Base-by-base conservation (phyloP, 306 rosid genomes). In the Prinsepia uniflora region DNA sequence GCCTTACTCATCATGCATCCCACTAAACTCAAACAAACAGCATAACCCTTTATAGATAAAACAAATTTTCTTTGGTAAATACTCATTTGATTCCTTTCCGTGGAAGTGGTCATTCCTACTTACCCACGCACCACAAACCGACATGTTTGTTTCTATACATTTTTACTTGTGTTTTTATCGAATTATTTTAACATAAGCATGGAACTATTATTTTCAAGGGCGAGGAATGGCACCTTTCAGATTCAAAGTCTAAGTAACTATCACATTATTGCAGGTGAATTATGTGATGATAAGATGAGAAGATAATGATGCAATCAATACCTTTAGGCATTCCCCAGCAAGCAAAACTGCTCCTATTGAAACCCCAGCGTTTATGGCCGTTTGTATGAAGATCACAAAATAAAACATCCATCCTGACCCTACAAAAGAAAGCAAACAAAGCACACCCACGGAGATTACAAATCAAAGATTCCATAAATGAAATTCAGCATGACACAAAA, bases 401-500 rank as follows among this genome's bases (percentile, higher is more conserved):
- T 94, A 94, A 78, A 86, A 89, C 92, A 91, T 90, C 95, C 95
- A 86, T 46, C 99, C 99, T 9, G 95, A 86, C 39, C 99, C 99
- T 94, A 56, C 7, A n/a, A 59, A 15, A 68, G 6, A 47, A 70
- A 40, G 10, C 5, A 22, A 44, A 65, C 40, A 52, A 5, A 19
- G 19, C 44, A 52, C 46, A 39, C 18, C 34, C 63, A 13, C 44
- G 30, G 10, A 12, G 63, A 41, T 52, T 15, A 56, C 6, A 4
- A 20, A 20, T 43, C 42, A 11, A 65, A 41, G 63, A 43, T 43
- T 56, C 65, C 44, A 42, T 45, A 42, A 4, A 8, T 14, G 17
- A 8, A 12, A 55, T 24, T 55, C 9, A 24, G 64, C 65, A 55
- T 39, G 56, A 52, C 49, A 68, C 13, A 19, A 30, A 53, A 68